Percentiles rank a stretch among this genome's conserved stretches.
phyloP scores from a whole-genome alignment of 305 asterid species.

The Fraxinus dipetala region DNA sequence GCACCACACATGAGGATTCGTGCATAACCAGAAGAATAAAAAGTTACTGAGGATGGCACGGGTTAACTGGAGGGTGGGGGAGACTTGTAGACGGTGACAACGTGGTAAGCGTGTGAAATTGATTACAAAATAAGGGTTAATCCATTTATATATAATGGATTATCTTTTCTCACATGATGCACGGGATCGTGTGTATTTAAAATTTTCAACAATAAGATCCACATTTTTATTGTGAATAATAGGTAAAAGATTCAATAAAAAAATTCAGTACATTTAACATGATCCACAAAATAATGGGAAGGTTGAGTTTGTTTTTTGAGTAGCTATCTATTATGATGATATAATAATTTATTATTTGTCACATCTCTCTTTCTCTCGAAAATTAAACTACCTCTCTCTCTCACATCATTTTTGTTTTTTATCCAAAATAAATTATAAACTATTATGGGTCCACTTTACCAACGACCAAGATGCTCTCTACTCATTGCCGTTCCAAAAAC shows the following conservation, averaged over 20 bases:
- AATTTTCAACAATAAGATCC: too few species aligned
- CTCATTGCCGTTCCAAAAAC: not conserved
- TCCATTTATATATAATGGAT: too few species aligned
- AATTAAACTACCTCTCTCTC: too few species aligned
- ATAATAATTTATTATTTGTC: too few species aligned
- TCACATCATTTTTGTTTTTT: too few species aligned
- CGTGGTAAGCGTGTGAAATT: slow-evolving; percentile 11
- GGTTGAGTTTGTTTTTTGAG: not conserved
- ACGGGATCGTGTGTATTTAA: too few species aligned
- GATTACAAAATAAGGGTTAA: not conserved
- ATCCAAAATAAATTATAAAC: not conserved
- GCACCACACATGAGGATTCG: slow-evolving; percentile 55
- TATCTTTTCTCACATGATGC: too few species aligned
- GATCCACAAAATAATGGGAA: not conserved
- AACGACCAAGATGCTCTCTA: slow-evolving; percentile 20
- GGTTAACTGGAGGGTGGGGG: slow-evolving; percentile 15
- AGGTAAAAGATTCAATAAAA: too few species aligned
- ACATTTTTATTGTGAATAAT: too few species aligned
- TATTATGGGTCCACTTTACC: slow-evolving; percentile 9
- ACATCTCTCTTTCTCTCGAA: too few species aligned
- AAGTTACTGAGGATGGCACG: slow-evolving; percentile 27
- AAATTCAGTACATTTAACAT: too few species aligned
- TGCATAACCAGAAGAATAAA: not conserved
- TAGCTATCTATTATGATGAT: too few species aligned
- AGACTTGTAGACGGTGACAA: slow-evolving; percentile 18